Evolutionary conservation across 257 asterid genomes (phyloP).

Genomic region (Salvia splendens): DNA sequence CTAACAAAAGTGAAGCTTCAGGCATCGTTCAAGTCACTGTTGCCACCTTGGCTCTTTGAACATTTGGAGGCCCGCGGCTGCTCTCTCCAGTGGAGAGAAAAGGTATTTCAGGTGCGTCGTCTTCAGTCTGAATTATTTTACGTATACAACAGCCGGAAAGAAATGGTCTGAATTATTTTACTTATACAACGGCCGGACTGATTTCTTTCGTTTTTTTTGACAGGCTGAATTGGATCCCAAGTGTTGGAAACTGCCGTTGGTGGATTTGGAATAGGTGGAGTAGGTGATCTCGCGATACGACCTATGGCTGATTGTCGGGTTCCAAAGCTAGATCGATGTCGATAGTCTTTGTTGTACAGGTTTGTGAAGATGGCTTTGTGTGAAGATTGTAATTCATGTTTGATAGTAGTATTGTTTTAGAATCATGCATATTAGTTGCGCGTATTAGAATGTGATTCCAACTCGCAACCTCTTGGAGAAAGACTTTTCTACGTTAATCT

Average conservation of each 20-base stretch:
- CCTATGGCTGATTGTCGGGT: not conserved
- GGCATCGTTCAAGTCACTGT: slow-evolving; percentile 51
- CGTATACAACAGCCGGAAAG: no score
- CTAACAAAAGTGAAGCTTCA: slow-evolving; percentile 84
- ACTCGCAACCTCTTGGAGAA: no score
- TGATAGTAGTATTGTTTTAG: no score
- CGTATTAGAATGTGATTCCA: no score
- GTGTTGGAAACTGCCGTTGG: slow-evolving; percentile 71
- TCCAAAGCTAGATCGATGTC: not conserved
- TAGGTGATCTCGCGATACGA: slow-evolving; percentile 15
- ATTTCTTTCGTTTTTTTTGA: not conserved
- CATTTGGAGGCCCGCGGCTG: slow-evolving; percentile 89
- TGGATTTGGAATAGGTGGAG: slow-evolving; percentile 49
- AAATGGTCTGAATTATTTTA: no score
- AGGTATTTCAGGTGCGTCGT: slow-evolving; percentile 56
- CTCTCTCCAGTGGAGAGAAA: slow-evolving; percentile 70
- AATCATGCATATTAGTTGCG: no score
- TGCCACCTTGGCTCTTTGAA: slow-evolving; percentile 52
- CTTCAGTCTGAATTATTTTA: no score
- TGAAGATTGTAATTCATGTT: not conserved
- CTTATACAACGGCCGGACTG: no score
- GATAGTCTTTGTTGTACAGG: not conserved
- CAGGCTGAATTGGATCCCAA: slow-evolving; percentile 83
- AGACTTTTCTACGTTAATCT: no score
- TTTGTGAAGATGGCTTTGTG: not conserved